Evolutionary conservation across 2,329 filamentous ascomycete species (phyloP).

Genomic region (Teratosphaeria nubilosa): DNA sequence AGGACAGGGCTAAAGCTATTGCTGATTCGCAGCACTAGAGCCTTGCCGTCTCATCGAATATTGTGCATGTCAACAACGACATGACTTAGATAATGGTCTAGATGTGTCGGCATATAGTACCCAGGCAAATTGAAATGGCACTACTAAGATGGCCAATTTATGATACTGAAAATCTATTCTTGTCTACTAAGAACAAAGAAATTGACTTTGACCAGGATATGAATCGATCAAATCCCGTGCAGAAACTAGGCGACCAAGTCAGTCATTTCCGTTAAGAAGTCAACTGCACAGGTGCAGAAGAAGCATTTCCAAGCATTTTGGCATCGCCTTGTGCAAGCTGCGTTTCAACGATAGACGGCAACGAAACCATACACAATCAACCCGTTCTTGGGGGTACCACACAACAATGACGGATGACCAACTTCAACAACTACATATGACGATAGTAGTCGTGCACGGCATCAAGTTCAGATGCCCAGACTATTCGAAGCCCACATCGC

Average conservation of each 20-base stretch:
- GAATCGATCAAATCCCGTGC: background rate
- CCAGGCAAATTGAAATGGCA: background rate
- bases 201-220: background rate
- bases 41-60: background rate
- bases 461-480: background rate
- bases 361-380: background rate
- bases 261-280: background rate
- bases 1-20: conserved; percentile 15
- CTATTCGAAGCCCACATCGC: background rate
- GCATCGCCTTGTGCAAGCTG: background rate
- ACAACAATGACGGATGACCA: background rate
- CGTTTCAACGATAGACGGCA: background rate
- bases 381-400: background rate
- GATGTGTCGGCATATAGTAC: background rate
- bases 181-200: background rate
- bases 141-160: background rate
- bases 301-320: background rate
- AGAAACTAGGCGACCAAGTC: background rate
- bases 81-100: background rate
- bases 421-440: background rate
- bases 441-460: background rate
- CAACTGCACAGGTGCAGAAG: background rate
- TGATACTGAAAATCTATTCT: background rate
- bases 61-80: background rate
- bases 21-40: background rate